These are phyloP conservation scores for Saccharomyces hybrid DNA, from an alignment of 1,139 yeast genomes.

Conservation along the genomic window DNA sequence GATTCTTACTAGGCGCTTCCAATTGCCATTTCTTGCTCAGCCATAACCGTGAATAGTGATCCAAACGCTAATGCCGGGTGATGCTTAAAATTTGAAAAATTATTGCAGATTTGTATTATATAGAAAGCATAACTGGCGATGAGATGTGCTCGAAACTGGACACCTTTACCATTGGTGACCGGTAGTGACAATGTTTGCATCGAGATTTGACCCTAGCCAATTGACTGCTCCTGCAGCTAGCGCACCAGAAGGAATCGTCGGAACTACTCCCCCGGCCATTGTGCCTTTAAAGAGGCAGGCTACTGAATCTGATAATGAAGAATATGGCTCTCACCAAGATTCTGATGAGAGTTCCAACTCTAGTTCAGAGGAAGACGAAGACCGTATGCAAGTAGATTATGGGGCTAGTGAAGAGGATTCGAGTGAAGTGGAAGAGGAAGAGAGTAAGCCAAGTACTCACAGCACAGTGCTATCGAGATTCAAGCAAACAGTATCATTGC, in stretches of 20 bases:
- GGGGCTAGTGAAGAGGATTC: not conserved
- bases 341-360: conserved; percentile 14
- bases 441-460: conserved; percentile 27
- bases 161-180: not conserved
- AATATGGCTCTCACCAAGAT: conserved; percentile 11
- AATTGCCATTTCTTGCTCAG: not conserved
- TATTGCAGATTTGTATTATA: not conserved
- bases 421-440: conserved; percentile 2
- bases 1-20: not conserved
- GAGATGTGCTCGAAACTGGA: not conserved
- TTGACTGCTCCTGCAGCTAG: conserved; percentile 3
- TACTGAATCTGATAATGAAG: conserved; percentile 8
- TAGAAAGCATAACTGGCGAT: not conserved
- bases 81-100: not conserved
- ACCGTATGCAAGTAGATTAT: not conserved
- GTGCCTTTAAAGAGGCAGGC: conserved; percentile 6
- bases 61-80: not conserved
- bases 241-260: not conserved
- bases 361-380: not conserved
- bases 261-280: conserved; percentile 3
- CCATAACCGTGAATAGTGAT: not conserved
- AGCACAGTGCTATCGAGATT: conserved; percentile 39
- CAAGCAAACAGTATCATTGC: conserved; percentile 31
- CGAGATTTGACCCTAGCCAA: conserved; percentile 51
- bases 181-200: conserved; percentile 46